Percentiles rank a stretch among this genome's conserved stretches.
These are phyloP conservation scores for Yamadazyma friedrichii DNA, from an alignment of 1,139 yeast genomes.

Conservation along the genomic window DNA sequence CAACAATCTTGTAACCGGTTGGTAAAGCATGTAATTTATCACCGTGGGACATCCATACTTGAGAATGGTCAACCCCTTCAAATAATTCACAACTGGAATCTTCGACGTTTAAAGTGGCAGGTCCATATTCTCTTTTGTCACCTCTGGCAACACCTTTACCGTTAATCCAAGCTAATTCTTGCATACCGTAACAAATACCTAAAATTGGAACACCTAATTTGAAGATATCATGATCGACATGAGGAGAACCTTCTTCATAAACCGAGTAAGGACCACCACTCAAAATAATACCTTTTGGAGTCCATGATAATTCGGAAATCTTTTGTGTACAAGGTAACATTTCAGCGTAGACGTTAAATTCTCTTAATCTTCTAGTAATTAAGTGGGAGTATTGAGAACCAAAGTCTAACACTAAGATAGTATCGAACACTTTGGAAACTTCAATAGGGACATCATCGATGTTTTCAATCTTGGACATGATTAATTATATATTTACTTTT, in stretches of 20 bases:
- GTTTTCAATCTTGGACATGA: slow-evolving; percentile 19
- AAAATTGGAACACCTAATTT: slow-evolving; percentile 88
- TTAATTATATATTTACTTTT: not conserved
- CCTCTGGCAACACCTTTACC: slow-evolving; percentile 96
- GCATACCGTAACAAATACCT: slow-evolving; percentile 99
- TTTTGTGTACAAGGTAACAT: slow-evolving; percentile 99
- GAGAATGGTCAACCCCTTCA: slow-evolving; percentile 85
- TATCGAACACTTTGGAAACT: slow-evolving; percentile 87
- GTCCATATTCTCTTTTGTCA: slow-evolving; percentile 98
- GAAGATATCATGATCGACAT: slow-evolving; percentile 92
- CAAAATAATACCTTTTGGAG: slow-evolving; percentile 92
- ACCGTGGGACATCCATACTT: slow-evolving; percentile 99
- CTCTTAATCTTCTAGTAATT: slow-evolving; percentile 96
- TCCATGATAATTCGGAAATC: slow-evolving; percentile 87
- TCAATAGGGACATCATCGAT: slow-evolving; percentile 43
- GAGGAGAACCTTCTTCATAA: slow-evolving; percentile 93
- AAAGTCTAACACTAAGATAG: slow-evolving; percentile 94
- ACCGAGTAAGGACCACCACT: slow-evolving; percentile 99
- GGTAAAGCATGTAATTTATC: slow-evolving; percentile 93
- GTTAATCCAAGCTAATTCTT: slow-evolving; percentile 97
- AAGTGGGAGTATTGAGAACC: slow-evolving; percentile 98
- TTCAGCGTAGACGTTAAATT: slow-evolving; percentile 96
- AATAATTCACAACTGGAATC: slow-evolving; percentile 72
- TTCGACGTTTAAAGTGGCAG: slow-evolving; percentile 80
- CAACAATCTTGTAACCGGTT: slow-evolving; percentile 83